Percentiles rank a stretch among this genome's conserved stretches.
phyloP scores from a whole-genome alignment of 2,329 filamentous ascomycete species.

The Fusarium neocosmosporiellum region DNA sequence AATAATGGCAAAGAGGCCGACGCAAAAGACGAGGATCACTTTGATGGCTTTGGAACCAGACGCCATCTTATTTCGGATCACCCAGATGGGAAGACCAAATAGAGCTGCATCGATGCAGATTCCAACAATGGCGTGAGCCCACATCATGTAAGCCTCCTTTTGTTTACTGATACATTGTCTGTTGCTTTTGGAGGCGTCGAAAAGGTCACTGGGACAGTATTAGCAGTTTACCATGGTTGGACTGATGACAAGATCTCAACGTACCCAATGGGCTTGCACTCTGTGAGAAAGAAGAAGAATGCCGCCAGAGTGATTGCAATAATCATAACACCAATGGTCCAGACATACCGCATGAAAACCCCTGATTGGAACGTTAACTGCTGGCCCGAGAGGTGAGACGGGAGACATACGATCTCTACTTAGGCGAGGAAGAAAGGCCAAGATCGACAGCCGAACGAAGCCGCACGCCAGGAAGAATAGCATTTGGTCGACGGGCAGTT shows the following conservation, averaged over 20 bases:
- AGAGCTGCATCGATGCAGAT: conserved; percentile 22
- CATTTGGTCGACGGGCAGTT: conserved; percentile 31
- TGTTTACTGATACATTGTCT: conserved; percentile 31
- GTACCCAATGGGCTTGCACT: conserved; percentile 36
- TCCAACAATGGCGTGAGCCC: conserved; percentile 18
- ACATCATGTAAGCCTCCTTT: conserved; percentile 46
- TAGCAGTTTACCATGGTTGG: not conserved
- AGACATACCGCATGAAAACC: conserved; percentile 25
- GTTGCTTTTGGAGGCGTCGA: conserved; percentile 16
- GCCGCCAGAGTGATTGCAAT: conserved; percentile 17
- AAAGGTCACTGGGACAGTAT: conserved; percentile 32
- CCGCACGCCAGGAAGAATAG: conserved; percentile 32
- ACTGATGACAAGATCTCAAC: not conserved
- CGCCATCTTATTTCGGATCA: conserved; percentile 52
- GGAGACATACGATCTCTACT: conserved; percentile 26
- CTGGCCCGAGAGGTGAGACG: not conserved
- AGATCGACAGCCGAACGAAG: conserved; percentile 37
- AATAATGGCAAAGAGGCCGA: conserved; percentile 51
- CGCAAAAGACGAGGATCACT: conserved; percentile 51
- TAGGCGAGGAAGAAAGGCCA: conserved; percentile 34
- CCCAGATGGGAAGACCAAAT: conserved; percentile 50
- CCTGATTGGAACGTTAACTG: not conserved
- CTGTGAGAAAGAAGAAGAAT: conserved; percentile 37
- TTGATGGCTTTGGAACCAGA: conserved; percentile 48
- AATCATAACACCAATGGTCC: conserved; percentile 21